Evolutionary conservation across 2,329 filamentous ascomycete species (phyloP), one percentile per base, ranked within the genome.

Genomic region (Fusarium mangiferae): DNA sequence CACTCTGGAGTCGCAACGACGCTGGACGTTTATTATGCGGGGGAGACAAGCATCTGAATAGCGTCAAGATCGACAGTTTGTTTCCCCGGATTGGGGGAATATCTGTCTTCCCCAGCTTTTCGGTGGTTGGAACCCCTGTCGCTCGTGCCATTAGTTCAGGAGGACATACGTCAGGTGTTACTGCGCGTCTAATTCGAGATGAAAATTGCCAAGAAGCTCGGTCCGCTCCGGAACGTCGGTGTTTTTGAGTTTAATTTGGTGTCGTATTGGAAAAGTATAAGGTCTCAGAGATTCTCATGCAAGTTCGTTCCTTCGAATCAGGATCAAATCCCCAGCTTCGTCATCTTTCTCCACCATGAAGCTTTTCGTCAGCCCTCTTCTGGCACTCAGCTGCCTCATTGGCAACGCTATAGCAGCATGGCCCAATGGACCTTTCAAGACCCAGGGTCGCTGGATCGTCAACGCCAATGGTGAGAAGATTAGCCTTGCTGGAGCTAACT

Each of bases 401-500:
- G 51, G 67, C 20, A 70, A 70, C 9, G 67, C 36, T 2, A 45
- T 42, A 5, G 67, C 67, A 28, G 67, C 67, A 10, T 77, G 75
- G 75, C 75, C 78, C 0, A 74, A 78, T 5, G 75, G 78, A 0
- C 86, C 86, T 1, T 82, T 88, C 41, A 78, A 78, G 1, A 73
- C 63, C 79, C 83, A 30, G 1, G 86, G 83, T 3, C 80, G 84
- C 5, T 83, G 82, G 75, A 85, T 88, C 56, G 80, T 82, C 48
- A 83, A 87, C 42, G 77, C 83, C 6, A 83, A 66, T 7, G 56
- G 45, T 7, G 70, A 73, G 1, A 60, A 82, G 39, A 80, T 90
- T 39, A 86, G 83, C 12, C 86, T 87, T 62, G 88, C 87, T 8
- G 89, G 90, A 0, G 85, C 85, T 18, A 92, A 92, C 74, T 92